Percentiles rank a stretch among this genome's conserved stretches.
Evolutionary conservation across 129 eudicot species (phyloP).

Genomic region (Arctium lappa): DNA sequence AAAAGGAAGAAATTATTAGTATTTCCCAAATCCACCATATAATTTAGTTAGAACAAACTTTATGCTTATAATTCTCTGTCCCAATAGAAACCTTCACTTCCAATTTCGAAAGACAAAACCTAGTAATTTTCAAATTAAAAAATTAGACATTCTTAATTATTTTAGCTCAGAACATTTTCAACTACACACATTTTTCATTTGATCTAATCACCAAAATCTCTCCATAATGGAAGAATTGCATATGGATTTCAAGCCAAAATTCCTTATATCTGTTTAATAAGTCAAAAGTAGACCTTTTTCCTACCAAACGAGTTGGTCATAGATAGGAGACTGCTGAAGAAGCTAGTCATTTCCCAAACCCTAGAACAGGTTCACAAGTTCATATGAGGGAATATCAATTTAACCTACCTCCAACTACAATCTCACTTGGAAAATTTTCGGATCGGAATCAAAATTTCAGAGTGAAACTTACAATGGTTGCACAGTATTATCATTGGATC

Average conservation of each 20-base stretch:
- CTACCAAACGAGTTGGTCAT: not conserved
- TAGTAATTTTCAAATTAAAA: not conserved
- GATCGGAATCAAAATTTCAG: not conserved
- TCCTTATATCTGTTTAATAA: not conserved
- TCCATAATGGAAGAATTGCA: not conserved
- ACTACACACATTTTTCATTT: not conserved
- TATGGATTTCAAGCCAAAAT: not conserved
- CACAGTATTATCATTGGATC: not conserved
- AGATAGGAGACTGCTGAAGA: not conserved
- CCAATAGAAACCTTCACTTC: not conserved
- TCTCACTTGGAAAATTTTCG: not conserved
- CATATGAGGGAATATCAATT: not conserved
- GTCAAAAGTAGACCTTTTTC: not conserved
- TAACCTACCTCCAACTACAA: conserved; percentile 11
- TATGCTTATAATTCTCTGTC: not conserved
- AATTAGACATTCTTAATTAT: not conserved
- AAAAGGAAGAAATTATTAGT: not conserved
- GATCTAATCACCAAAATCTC: not conserved
- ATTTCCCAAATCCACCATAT: not conserved
- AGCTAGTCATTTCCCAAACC: not conserved
- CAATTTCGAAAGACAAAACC: not conserved
- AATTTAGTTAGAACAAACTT: not conserved
- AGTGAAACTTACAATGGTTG: not conserved
- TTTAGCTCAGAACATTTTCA: not conserved
- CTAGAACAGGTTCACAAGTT: conserved; percentile 5